Base-by-base conservation (phyloP, 768 basidiomycete species). In the Hydnomerulius pinastri region DNA sequence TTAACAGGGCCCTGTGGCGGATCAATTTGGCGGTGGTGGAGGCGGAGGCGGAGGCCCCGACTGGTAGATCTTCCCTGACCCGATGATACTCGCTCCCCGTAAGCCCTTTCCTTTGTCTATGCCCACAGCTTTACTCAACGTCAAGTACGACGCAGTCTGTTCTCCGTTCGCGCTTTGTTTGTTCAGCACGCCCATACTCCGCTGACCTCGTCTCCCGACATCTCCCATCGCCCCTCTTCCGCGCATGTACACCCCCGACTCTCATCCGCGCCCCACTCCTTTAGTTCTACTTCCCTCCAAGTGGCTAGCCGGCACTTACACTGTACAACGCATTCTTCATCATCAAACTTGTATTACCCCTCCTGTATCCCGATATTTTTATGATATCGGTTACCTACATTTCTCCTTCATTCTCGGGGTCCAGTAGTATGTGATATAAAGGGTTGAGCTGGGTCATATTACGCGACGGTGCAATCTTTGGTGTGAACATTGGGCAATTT, bases 41-140 rank as follows among this genome's bases (percentile, higher is more conserved):
- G 61, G 54, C 8, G 33, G 41, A 2, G 43, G 49, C 13, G n/a
- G n/a, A n/a, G 38, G 49, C 37, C 55, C 67, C 8, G 69, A 70
- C 60, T 68, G 67, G 67, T 66, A 56, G 52, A n/a, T n/a, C n/a
- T n/a, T n/a, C n/a, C n/a, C n/a, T n/a, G n/a, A n/a, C n/a, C n/a
- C n/a, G n/a, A n/a, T n/a, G n/a, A 39, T 11, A 10, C 37, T 41
- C 33, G 18, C 20, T 20, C 50, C 48, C 43, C 5, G 58, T 64
- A 45, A 50, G 62, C 17, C 21, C 43, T 4, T 32, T 44, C 46
- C 33, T 24, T 15, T 11, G 12, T 21, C 7, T 1, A 18, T 24
- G n/a, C n/a, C n/a, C 46, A 28, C 17, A 37, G 35, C 24, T 42
- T n/a, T n/a, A n/a, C n/a, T n/a, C n/a, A 23, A 40, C 36, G 32